Conservation (phyloP, 2,329 filamentous ascomycete genomes). For the Aureobasidium pullulans region DNA sequence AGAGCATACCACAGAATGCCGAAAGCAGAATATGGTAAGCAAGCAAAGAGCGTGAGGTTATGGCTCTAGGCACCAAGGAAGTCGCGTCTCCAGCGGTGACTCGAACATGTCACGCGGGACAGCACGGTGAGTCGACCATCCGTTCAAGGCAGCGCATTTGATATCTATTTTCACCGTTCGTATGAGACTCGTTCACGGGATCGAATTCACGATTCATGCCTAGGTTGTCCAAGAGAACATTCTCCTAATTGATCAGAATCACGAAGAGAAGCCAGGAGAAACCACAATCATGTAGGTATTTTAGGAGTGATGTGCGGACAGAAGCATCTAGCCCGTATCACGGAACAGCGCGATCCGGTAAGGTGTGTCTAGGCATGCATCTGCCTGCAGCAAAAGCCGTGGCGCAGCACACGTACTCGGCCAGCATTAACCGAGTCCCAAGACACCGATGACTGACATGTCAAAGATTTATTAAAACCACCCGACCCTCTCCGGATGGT, state of each 20-base stretch:
- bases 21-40: background rate
- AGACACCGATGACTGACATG: background rate
- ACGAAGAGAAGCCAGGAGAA: background rate
- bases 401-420: constrained; percentile 5
- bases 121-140: background rate
- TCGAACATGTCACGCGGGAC: constrained; percentile 1
- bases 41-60: background rate
- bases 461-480: background rate
- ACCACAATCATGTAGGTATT: background rate
- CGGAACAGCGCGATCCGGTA: constrained; percentile 8
- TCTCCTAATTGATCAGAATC: background rate
- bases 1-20: background rate
- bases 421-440: constrained; percentile 3
- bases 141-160: background rate
- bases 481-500: background rate
- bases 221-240: background rate
- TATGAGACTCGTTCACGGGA: background rate
- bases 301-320: background rate
- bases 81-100: background rate
- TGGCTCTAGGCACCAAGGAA: background rate
- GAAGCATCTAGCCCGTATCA: background rate
- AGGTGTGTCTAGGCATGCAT: constrained; percentile 4
- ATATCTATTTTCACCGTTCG: background rate
- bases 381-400: background rate
- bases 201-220: background rate